phyloP scores from a whole-genome alignment of 106 monocot species.

The Acorus calamus region DNA sequence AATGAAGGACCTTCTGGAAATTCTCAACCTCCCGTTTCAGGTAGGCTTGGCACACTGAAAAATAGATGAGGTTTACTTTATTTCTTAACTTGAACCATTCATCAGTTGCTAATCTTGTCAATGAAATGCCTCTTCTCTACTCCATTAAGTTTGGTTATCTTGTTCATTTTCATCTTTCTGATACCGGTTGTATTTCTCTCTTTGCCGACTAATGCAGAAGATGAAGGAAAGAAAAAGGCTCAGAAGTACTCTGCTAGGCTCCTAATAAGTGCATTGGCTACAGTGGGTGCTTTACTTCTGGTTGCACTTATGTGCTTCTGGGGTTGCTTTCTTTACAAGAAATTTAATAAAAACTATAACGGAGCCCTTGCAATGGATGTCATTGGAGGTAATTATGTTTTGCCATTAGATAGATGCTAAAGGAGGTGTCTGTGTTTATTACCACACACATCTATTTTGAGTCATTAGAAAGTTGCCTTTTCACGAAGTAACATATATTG shows the following conservation, averaged over 20 bases:
- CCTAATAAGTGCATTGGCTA: conserved; percentile 92
- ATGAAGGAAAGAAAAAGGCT: conserved; percentile 18
- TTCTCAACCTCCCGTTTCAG: conserved; percentile 27
- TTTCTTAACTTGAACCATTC: too few species aligned
- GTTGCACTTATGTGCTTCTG: conserved; percentile 99
- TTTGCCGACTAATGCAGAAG: conserved; percentile 18
- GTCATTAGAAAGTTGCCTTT: too few species aligned
- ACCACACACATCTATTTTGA: too few species aligned
- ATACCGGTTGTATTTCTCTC: background rate
- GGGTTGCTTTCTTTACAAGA: conserved; percentile 98
- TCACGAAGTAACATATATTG: background rate
- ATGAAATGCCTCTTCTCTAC: too few species aligned
- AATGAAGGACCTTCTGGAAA: conserved; percentile 20
- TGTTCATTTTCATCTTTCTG: background rate
- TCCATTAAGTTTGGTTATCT: too few species aligned
- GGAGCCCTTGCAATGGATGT: conserved; percentile 62
- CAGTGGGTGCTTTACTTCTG: conserved; percentile 81
- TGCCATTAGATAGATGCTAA: background rate
- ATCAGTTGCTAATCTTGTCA: too few species aligned
- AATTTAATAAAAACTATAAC: conserved; percentile 66
- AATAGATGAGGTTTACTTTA: too few species aligned
- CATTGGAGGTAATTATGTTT: conserved; percentile 46
- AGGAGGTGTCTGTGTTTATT: too few species aligned
- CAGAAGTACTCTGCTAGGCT: conserved; percentile 57
- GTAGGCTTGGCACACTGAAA: background rate